Evolutionary conservation across 768 basidiomycete genomes (phyloP), one percentile per base, ranked within the genome.

Genomic region (Tulasnella sp.): DNA sequence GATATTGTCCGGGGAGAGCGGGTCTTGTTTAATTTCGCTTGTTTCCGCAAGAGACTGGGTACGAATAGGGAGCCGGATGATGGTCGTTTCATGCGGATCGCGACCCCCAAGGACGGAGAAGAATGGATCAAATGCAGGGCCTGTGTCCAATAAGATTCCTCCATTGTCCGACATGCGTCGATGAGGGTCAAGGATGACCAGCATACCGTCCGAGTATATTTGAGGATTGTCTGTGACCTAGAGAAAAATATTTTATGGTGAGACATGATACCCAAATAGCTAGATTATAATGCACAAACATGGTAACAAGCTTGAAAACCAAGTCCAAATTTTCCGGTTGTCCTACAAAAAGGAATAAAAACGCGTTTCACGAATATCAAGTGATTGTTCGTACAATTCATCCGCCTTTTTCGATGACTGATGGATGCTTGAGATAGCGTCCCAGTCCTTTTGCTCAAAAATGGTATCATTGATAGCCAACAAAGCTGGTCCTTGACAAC

Each of bases 41-140:
- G 72, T 65, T 7, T 56, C 58, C 53, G 69, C 69, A 6, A 57
- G 58, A 1, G 59, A 39, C 3, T 54, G 44, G 7, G 57, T 59
- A 5, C 75, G 66, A 13, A 77, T 59, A 0, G 75, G 74, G 16
- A 75, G 68, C 1, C 75, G 66, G 31, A 75, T 67, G 37, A 72
- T 57, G 0, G 75, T 68, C 0, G 72, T 72, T 19, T 33, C 37
- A 3, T 56, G 71, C 9, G 5, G 22, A 25, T 32, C 47, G 12
- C n/a, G 8, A 20, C n/a, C 31, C 29, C 15, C 27, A 35, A 48
- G 32, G 34, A 48, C 40, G 16, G 24, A 16, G 5, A 19, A 10
- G 34, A 48, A 48, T 3, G 47, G 31, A 1, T 22, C 10, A 37
- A 48, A 48, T n/a, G n/a, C n/a, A n/a, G n/a, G n/a, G n/a, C 29